phyloP scores from a whole-genome alignment of 345 rosid genomes.

The Garcia nutans region DNA sequence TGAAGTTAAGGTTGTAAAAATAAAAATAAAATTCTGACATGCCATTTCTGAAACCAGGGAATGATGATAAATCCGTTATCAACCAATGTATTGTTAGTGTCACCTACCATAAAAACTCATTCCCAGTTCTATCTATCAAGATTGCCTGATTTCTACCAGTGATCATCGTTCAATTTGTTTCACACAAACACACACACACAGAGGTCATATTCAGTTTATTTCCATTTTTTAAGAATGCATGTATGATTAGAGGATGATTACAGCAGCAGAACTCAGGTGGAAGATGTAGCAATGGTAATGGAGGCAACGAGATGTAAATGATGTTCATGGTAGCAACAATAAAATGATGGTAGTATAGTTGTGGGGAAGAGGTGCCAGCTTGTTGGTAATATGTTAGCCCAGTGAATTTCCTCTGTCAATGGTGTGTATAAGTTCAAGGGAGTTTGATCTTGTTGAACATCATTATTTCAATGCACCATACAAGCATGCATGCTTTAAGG shows the following conservation, averaged over 20 bases:
- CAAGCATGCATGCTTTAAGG: background rate
- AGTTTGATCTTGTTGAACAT: background rate
- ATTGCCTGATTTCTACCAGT: background rate
- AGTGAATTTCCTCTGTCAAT: background rate
- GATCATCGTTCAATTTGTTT: constrained; percentile 1
- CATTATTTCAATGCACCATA: background rate
- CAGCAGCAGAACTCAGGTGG: background rate
- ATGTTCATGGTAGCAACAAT: background rate
- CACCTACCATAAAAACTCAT: background rate
- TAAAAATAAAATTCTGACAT: background rate
- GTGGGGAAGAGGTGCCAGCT: background rate
- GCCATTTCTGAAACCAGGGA: background rate
- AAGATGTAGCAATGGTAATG: background rate
- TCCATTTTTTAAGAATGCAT: background rate
- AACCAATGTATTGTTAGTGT: background rate
- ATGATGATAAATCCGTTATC: background rate
- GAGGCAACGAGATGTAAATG: background rate
- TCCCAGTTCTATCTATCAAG: background rate
- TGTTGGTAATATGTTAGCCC: background rate
- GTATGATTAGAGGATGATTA: background rate
- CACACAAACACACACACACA: no score
- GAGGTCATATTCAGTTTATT: background rate
- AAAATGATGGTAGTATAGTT: background rate
- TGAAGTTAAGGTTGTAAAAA: background rate
- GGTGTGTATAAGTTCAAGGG: background rate